These are phyloP conservation scores for Zoysia matrella DNA, from an alignment of 202 grass and related monocot species.

Conservation along the genomic window DNA sequence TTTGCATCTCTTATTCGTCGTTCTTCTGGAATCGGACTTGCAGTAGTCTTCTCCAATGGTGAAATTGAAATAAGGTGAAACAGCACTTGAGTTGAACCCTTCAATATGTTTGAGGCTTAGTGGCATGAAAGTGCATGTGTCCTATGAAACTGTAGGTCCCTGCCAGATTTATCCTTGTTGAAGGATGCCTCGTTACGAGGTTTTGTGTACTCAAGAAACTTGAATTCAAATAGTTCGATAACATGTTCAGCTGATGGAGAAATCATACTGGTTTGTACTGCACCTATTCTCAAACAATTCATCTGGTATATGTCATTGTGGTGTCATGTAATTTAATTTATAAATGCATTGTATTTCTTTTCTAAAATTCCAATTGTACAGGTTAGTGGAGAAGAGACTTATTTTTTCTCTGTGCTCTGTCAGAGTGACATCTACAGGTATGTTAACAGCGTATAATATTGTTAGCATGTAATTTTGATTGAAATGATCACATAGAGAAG, in stretches of 20 bases:
- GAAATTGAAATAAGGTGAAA: slow-evolving; percentile 88
- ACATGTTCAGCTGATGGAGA: slow-evolving; percentile 84
- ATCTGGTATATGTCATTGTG: not conserved
- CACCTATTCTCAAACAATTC: slow-evolving; percentile 32
- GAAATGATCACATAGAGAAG: not conserved
- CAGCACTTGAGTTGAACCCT: slow-evolving; percentile 18
- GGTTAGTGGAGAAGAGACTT: slow-evolving; percentile 78
- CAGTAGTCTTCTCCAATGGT: slow-evolving; percentile 73
- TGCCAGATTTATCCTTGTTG: slow-evolving; percentile 85
- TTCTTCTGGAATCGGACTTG: slow-evolving; percentile 69
- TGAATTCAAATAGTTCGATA: slow-evolving; percentile 56
- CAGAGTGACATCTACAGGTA: slow-evolving; percentile 88
- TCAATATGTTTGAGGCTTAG: not conserved
- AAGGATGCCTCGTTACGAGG: slow-evolving; percentile 73
- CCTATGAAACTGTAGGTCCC: slow-evolving; percentile 74
- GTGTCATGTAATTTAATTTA: slow-evolving; percentile 3
- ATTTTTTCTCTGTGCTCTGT: slow-evolving; percentile 77
- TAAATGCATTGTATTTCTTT: not conserved
- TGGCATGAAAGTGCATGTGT: slow-evolving; percentile 34
- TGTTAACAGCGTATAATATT: slow-evolving; percentile 30
- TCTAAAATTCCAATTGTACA: slow-evolving; percentile 51
- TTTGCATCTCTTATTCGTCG: slow-evolving; percentile 78
- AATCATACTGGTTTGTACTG: slow-evolving; percentile 66
- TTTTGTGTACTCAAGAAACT: slow-evolving; percentile 63
- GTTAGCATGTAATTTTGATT: slow-evolving; percentile 29